Base-by-base conservation (phyloP, 2,329 filamentous ascomycete genomes). In the Pseudogymnoascus sp. region DNA sequence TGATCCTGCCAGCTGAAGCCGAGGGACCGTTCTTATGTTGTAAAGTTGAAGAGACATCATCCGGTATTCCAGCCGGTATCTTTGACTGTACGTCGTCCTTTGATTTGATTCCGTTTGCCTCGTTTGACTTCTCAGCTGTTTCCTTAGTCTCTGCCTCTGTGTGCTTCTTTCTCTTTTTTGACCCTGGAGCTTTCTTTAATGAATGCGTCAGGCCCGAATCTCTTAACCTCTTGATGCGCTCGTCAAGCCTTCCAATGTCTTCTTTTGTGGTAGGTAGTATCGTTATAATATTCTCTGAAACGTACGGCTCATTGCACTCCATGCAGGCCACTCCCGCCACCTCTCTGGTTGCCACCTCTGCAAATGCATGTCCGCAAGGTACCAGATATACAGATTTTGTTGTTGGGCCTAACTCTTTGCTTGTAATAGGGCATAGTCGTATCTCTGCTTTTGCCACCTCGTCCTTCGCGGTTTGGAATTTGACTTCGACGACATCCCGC, bases 351-450 rank as follows among this genome's bases (percentile, higher is more conserved):
- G 92, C 91, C 62, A 86, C 86, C 66, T 96, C 92, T 0, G 91
- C 88, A 76, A 97, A 97, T 0, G 91, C 93, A 78, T 99, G 96
- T 0, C 95, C 96, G 71, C 95, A 99, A 0, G 95, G 95, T 4
- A 97, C 90, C 2, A 99, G 71, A 71, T 97, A 99, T 1, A 96
- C 91, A 0, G 91, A 83, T 75, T 88, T 93, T 14, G 88, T 86
- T 4, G 81, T 81, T 0, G 92, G 86, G 0, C 95, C 95, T 23
- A 99, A 77, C 73, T 89, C 87, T 73, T 96, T 96, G 70, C 89
- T 85, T 1, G 93, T 96, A 63, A 97, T 84, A 0, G 93, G 93
- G 72, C 95, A 99, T 29, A 91, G 83, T 83, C 88, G 93, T 64
- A 81, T 82, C 70, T 87, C 84, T 8, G 73, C 75, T 65, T 75